phyloP scores from a whole-genome alignment of 2,329 filamentous ascomycete genomes.

The Penicillium expansum region DNA sequence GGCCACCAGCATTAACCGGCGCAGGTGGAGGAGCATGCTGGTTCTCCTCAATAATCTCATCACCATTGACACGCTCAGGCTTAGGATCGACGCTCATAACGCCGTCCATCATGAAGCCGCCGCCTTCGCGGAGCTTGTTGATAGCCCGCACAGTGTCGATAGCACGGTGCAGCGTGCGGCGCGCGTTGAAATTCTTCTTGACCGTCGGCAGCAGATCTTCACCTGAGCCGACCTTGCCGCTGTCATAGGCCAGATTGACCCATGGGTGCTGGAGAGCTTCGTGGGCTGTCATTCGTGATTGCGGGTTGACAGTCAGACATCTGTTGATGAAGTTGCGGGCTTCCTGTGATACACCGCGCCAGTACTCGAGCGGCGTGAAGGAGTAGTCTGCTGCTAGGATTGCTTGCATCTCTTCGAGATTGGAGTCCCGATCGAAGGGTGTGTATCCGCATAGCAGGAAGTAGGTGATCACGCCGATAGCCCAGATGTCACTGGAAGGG shows the following conservation, averaged over 20 bases:
- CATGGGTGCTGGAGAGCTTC: slow-evolving; percentile 66
- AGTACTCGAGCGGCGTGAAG: slow-evolving; percentile 93
- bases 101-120: slow-evolving; percentile 62
- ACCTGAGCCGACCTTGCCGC: slow-evolving; percentile 35
- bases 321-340: slow-evolving; percentile 89
- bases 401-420: slow-evolving; percentile 99
- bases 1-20: neutral
- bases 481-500: slow-evolving; percentile 76
- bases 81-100: slow-evolving; percentile 57
- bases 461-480: slow-evolving; percentile 97
- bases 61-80: slow-evolving; percentile 46
- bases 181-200: slow-evolving; percentile 69
- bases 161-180: slow-evolving; percentile 63
- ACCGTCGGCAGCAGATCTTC: slow-evolving; percentile 62
- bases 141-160: slow-evolving; percentile 68
- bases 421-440: slow-evolving; percentile 93
- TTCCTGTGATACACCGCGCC: slow-evolving; percentile 82
- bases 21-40: slow-evolving; percentile 20
- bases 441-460: slow-evolving; percentile 98
- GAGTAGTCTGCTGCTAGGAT: slow-evolving; percentile 95
- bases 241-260: slow-evolving; percentile 57
- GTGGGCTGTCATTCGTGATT: slow-evolving; percentile 85
- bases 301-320: slow-evolving; percentile 87
- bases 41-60: slow-evolving; percentile 41
- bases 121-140: slow-evolving; percentile 63